These are phyloP conservation scores for Gracilaria gracilis DNA, from an alignment of 23 red algal genomes.

Conservation along the genomic window DNA sequence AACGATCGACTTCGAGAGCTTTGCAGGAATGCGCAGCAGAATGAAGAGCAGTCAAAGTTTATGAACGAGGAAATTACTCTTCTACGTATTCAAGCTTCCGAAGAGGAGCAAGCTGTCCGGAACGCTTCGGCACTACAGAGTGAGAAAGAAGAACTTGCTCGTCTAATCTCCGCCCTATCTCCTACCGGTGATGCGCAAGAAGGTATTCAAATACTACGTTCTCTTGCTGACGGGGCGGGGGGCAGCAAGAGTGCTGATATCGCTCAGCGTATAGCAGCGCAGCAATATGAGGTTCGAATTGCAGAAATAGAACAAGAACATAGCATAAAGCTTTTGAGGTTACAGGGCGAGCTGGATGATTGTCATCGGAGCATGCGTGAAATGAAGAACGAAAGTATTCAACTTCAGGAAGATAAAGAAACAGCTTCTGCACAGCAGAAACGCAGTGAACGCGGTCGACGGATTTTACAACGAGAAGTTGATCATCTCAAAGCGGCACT, in stretches of 20 bases:
- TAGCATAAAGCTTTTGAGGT: not conserved
- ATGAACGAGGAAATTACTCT: slow-evolving; percentile 33
- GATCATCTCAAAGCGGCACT: slow-evolving; percentile 30
- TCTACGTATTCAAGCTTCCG: slow-evolving; percentile 8
- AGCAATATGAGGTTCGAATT: slow-evolving; percentile 22
- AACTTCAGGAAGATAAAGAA: not conserved
- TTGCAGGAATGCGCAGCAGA: not conserved
- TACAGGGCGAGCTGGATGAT: slow-evolving; percentile 33
- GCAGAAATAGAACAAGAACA: slow-evolving; percentile 12
- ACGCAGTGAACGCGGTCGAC: slow-evolving; percentile 21
- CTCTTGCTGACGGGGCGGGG: not conserved
- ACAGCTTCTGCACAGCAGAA: slow-evolving; percentile 4
- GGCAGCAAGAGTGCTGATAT: slow-evolving; percentile 1
- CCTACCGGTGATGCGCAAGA: slow-evolving; percentile 49
- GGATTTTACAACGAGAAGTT: slow-evolving; percentile 49
- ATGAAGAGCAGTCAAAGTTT: slow-evolving; percentile 1
- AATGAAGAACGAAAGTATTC: slow-evolving; percentile 15
- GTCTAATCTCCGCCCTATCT: slow-evolving; percentile 38
- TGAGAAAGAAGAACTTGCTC: slow-evolving; percentile 56
- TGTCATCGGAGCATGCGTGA: not conserved
- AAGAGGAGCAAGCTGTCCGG: slow-evolving; percentile 12
- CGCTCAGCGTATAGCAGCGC: slow-evolving; percentile 1
- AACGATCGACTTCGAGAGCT: slow-evolving; percentile 26
- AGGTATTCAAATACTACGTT: slow-evolving; percentile 43
- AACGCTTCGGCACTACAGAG: slow-evolving; percentile 19